Base-by-base conservation (phyloP, 805 yeast species). In the Barnettozyma populi region DNA sequence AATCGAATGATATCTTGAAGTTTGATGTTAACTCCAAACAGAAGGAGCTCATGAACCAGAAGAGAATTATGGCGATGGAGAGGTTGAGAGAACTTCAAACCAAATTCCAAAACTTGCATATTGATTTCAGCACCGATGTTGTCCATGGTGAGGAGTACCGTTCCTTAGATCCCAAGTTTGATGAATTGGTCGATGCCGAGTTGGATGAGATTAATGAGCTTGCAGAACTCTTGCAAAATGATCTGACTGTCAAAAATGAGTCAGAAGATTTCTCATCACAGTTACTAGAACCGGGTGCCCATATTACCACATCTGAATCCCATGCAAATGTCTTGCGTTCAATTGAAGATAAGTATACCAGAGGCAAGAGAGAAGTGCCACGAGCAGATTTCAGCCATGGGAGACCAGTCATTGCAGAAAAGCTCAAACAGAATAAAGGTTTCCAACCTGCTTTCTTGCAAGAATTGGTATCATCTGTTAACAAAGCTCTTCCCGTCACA, bases 1-100 rank as follows among this genome's bases (percentile, higher is more conserved):
- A 86, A 60, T 82, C 90, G 1, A 86, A 86, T 62, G 89, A 81
- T 52, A 82, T 86, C 36, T 75, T 86, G 63, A 86, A 85, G 59
- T 78, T 73, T 54, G 84, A 84, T 63, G 66, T 70, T 14, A 65
- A 71, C 47, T 70, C 70, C 13, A 67, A 76, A 47, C 75, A 78
- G 46, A 75, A 76, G 51, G 82, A 84, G 43, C 60, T 76, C 57
- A 73, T 82, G 64, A 71, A 74, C 40, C 77, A 77, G 51, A 84
- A 82, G 57, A 85, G 81, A 57, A 60, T 71, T 44, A 71, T 79
- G 62, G 92, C 92, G 0, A 70, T 87, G 72, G 84, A 82, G 48
- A 73, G 96, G 54, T 71, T 90, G 47, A 70, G 77, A 32, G 85
- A 84, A 52, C 72, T 90, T 46, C 94, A 88, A 60, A 68, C 70